Percentiles rank a stretch among this genome's conserved stretches.
phyloP scores from a whole-genome alignment of 345 rosid species.

The Moricandia arvensis region DNA sequence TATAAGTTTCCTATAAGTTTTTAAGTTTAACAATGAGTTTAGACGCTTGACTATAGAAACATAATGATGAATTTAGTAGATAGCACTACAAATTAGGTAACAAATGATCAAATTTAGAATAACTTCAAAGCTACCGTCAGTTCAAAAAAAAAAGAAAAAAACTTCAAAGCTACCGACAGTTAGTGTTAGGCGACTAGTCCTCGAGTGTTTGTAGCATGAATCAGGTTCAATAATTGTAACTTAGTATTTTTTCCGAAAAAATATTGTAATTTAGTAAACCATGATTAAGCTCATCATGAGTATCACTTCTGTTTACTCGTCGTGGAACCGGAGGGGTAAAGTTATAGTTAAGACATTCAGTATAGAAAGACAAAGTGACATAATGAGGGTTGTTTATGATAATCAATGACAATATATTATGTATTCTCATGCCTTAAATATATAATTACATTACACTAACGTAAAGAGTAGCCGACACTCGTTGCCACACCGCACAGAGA shows the following conservation, averaged over 20 bases:
- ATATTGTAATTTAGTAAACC: no score
- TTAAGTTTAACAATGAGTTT: background rate
- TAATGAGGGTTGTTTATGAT: no score
- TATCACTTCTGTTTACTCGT: conserved; percentile 33
- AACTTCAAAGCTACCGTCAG: conserved; percentile 33
- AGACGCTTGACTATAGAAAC: no score
- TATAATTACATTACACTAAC: background rate
- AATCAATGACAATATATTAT: background rate
- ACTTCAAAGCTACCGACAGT: conserved; percentile 32
- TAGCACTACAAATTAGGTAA: conserved; percentile 6
- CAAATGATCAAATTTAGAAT: conserved; percentile 11
- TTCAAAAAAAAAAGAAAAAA: no score
- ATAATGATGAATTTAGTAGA: conserved; percentile 1
- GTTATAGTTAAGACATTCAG: background rate
- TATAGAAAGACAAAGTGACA: background rate
- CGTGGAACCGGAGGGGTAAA: conserved; percentile 6
- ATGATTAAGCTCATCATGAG: conserved; percentile 26
- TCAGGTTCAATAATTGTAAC: conserved; percentile 24
- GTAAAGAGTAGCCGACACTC: conserved; percentile 3
- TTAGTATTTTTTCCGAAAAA: no score
- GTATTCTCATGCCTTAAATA: background rate
- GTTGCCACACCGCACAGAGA: background rate
- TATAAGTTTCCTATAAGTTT: background rate
- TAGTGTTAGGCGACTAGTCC: conserved; percentile 13
- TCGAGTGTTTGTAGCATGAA: conserved; percentile 6